Base-by-base conservation (phyloP, 495 filamentous ascomycete species). In the Talaromyces ruber region DNA sequence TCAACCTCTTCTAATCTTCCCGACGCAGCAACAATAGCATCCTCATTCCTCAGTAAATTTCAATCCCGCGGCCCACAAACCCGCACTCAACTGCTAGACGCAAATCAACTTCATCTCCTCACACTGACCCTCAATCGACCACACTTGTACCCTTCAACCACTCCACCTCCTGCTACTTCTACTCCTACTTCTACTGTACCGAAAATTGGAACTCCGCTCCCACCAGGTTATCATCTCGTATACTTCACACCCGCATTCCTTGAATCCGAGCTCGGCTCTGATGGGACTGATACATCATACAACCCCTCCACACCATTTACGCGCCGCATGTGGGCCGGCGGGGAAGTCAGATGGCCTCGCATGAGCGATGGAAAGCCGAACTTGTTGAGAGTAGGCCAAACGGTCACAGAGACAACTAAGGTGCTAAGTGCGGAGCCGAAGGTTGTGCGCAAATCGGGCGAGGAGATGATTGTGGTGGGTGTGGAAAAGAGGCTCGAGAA, bases 311-410 rank as follows among this genome's bases (percentile, higher is more conserved):
- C 62, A 0, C 84, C 86, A 0, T 93, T 85, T 62, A 81, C 77
- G 25, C 79, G 88, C 24, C 83, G 90, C 25, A 87, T 95, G 84
- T 95, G 91, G 91, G 88, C 88, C 2, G 90, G 89, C 26, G 91
- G 90, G 0, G 73, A 77, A 61, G 74, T 86, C 25, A 57, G 66
- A n/a, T 87, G 82, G 83, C 72, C 71, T 6, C 72, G 76, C 3
- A 65, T 64, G 32, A 60, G 52, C 1, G 63, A 70, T 9, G 74
- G 74, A 6, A 67, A 70, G 14, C 64, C 70, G 50, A 78, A 81
- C 60, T 66, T 67, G 11, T 66, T 86, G 58, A 70, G 76, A 4
- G 76, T 86, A 0, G 85, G 84, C 3, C 78, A 86, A 47, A 62
- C 72, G 8, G 82, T 83, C 6, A 72, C 66, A n/a, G 85, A 88